These are phyloP conservation scores for Kodamaea alishanica DNA, from an alignment of 1,139 yeast species.

Conservation along the genomic window DNA sequence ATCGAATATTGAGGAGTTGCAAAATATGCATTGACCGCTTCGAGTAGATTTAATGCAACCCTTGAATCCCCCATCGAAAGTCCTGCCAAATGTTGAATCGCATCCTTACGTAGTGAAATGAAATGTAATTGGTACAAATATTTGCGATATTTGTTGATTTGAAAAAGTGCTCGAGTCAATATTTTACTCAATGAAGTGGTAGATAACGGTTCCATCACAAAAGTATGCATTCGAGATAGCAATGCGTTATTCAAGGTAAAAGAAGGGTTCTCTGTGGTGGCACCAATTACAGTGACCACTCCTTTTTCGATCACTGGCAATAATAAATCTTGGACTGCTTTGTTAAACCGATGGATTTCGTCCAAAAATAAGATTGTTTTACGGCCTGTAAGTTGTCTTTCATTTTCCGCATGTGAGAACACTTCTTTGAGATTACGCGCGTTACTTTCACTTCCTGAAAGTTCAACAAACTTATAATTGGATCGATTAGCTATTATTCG, in stretches of 20 bases:
- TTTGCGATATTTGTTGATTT: conserved; percentile 57
- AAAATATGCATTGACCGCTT: conserved; percentile 41
- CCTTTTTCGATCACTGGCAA: conserved; percentile 72
- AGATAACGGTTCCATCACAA: conserved; percentile 66
- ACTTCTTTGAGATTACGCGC: conserved; percentile 67
- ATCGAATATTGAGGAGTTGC: conserved; percentile 30
- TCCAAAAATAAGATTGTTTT: conserved; percentile 82
- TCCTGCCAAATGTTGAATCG: conserved; percentile 66
- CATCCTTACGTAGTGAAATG: conserved; percentile 52
- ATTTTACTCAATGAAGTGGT: conserved; percentile 55
- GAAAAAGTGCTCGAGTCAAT: conserved; percentile 58
- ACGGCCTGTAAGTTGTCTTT: conserved; percentile 58
- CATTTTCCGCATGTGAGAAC: conserved; percentile 71
- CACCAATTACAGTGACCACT: conserved; percentile 71
- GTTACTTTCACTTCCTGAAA: conserved; percentile 82
- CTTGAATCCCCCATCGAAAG: conserved; percentile 91
- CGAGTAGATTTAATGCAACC: conserved; percentile 74
- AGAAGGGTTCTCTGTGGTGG: conserved; percentile 96
- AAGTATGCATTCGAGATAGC: conserved; percentile 83
- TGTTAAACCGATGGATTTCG: conserved; percentile 89
- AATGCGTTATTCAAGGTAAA: conserved; percentile 86
- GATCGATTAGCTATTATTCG: conserved; percentile 56
- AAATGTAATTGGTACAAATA: conserved; percentile 36
- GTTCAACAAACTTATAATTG: conserved; percentile 62
- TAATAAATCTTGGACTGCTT: conserved; percentile 84